Percentiles rank a stretch among this genome's conserved stretches.
Conservation (phyloP, 768 basidiomycete genomes). For the Rhodosporidiobolus sp. region DNA sequence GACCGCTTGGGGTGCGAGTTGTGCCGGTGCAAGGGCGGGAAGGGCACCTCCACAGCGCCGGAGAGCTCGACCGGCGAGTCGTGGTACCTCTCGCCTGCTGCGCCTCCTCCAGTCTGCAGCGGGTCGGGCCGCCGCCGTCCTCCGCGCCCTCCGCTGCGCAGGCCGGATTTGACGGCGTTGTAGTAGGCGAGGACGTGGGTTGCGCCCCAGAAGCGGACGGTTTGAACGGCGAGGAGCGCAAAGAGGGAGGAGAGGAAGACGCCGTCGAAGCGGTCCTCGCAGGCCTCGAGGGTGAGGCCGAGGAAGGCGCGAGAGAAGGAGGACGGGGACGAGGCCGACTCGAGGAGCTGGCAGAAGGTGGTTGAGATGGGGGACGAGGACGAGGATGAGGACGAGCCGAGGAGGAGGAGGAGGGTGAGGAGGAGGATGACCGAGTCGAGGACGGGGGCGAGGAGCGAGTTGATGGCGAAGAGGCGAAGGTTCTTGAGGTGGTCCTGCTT, state of each 20-base stretch:
- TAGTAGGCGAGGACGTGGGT: constrained; percentile 16
- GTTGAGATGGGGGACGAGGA: constrained; percentile 13
- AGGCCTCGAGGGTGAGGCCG: constrained; percentile 25
- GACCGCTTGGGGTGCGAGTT: neutral
- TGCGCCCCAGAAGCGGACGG: neutral
- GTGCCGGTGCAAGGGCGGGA: neutral
- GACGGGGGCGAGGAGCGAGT: constrained; percentile 21
- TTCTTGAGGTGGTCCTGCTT: constrained; percentile 14
- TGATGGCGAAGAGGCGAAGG: constrained; percentile 22
- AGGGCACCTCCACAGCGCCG: neutral
- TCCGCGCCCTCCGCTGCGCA: neutral
- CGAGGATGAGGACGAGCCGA: constrained; percentile 1
- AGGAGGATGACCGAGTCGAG: constrained; percentile 20
- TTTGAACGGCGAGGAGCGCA: constrained; percentile 6
- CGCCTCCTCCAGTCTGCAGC: neutral
- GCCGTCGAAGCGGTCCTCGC: constrained; percentile 32
- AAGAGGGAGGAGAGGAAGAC: neutral
- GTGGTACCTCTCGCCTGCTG: neutral
- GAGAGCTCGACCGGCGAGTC: constrained; percentile 21
- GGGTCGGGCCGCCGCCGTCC: neutral
- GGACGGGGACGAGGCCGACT: neutral
- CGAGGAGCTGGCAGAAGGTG: constrained; percentile 27
- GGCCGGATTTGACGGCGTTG: neutral
- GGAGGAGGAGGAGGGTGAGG: constrained; percentile 11
- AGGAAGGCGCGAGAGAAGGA: constrained; percentile 15